Conservation (phyloP, 2,329 filamentous ascomycete genomes). For the Meredithiella fracta region DNA sequence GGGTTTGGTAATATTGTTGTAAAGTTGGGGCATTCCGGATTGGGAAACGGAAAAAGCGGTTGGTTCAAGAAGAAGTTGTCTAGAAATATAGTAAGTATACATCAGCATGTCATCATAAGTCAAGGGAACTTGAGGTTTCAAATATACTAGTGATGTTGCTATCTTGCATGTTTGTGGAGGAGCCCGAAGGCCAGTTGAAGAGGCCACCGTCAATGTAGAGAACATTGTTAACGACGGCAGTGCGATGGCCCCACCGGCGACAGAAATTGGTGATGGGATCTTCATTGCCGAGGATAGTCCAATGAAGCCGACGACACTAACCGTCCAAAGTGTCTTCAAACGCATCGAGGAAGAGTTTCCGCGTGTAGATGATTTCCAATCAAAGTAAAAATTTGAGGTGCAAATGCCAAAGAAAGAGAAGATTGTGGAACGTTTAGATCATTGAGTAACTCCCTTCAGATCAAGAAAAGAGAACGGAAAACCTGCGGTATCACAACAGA, state of each 20-base stretch:
- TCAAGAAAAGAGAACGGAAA: too few relatives aligned
- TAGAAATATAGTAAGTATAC: neutral
- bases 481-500: too few relatives aligned
- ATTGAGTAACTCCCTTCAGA: neutral
- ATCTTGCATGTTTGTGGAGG: constrained; percentile 21
- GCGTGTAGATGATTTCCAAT: too few relatives aligned
- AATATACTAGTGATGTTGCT: constrained; percentile 39
- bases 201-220: constrained; percentile 48
- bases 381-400: neutral
- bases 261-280: constrained; percentile 39
- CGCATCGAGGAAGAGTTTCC: neutral
- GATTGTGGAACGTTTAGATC: neutral
- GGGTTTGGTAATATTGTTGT: constrained; percentile 43
- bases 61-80: constrained; percentile 32
- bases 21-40: constrained; percentile 34
- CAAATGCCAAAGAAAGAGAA: neutral
- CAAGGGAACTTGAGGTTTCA: neutral
- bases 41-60: constrained; percentile 31
- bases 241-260: constrained; percentile 41
- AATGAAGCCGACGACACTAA: neutral
- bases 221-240: constrained; percentile 39
- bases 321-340: neutral
- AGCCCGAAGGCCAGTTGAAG: constrained; percentile 37
- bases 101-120: neutral
- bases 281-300: constrained; percentile 21